These are phyloP conservation scores for Colletotrichum spinosum DNA, from an alignment of 2,329 filamentous ascomycete genomes.

Conservation along the genomic window DNA sequence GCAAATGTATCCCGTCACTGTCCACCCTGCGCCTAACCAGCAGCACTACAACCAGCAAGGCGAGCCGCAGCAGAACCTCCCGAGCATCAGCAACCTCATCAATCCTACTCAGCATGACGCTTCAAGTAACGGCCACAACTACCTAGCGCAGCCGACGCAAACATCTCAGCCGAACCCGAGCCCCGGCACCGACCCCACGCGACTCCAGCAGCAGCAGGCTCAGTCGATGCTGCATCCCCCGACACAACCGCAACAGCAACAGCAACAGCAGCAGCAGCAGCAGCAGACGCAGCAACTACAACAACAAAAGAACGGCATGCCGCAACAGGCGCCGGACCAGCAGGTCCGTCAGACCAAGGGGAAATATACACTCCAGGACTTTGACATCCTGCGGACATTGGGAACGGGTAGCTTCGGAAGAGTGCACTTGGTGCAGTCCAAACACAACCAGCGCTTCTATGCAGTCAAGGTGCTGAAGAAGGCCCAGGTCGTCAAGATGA, in stretches of 20 bases:
- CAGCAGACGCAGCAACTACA: slow-evolving; percentile 70
- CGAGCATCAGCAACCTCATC: slow-evolving; percentile 87
- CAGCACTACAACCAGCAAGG: slow-evolving; percentile 46
- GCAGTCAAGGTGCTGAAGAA: slow-evolving; percentile 99
- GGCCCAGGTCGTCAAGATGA: slow-evolving; percentile 99
- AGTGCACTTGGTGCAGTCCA: slow-evolving; percentile 96
- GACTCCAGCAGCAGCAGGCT: slow-evolving; percentile 53
- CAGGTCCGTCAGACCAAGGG: slow-evolving; percentile 82
- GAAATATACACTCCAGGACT: slow-evolving; percentile 95
- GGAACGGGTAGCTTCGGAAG: slow-evolving; percentile 97
- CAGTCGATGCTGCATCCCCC: slow-evolving; percentile 43
- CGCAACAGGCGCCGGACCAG: slow-evolving; percentile 49
- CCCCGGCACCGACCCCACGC: slow-evolving; percentile 50
- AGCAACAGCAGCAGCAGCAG: slow-evolving; percentile 40
- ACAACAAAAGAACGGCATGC: slow-evolving; percentile 44
- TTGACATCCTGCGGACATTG: slow-evolving; percentile 88
- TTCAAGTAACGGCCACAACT: slow-evolving; percentile 38
- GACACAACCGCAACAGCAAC: slow-evolving; percentile 39
- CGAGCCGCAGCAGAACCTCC: slow-evolving; percentile 74
- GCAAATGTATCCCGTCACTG: slow-evolving; percentile 48
- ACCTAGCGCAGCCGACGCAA: slow-evolving; percentile 41
- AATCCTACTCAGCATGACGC: slow-evolving; percentile 68
- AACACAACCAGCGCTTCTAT: slow-evolving; percentile 98
- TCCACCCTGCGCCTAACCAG: slow-evolving; percentile 43
- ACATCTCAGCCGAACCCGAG: slow-evolving; percentile 48